These are phyloP conservation scores for Strobilomyces confusus DNA, from an alignment of 768 basidiomycete species.

Conservation along the genomic window DNA sequence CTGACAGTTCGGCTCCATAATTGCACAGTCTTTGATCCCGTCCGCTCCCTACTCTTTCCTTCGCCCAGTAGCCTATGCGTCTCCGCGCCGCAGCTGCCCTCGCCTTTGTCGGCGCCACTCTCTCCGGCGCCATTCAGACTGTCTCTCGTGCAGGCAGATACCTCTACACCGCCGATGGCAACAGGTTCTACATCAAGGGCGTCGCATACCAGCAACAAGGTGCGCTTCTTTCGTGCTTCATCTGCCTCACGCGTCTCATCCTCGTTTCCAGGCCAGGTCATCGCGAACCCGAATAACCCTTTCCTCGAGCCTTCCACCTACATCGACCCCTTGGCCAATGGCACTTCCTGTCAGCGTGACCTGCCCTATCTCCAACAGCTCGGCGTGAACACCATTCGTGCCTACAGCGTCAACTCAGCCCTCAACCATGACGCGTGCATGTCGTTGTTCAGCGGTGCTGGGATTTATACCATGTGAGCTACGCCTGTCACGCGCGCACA, in stretches of 20 bases:
- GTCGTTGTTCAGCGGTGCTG: constrained; percentile 66
- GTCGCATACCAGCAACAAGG: constrained; percentile 85
- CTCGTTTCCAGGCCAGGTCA: constrained; percentile 30
- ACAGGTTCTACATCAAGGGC: constrained; percentile 85
- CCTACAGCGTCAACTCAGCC: constrained; percentile 81
- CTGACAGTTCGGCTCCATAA: background rate
- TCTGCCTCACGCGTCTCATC: background rate
- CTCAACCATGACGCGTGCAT: constrained; percentile 88
- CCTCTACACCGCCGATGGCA: constrained; percentile 73
- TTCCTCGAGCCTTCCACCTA: constrained; percentile 72
- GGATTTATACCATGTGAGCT: constrained; percentile 86
- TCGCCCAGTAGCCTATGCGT: constrained; percentile 28
- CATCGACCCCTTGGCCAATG: constrained; percentile 72
- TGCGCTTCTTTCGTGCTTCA: constrained; percentile 18
- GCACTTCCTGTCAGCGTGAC: constrained; percentile 70
- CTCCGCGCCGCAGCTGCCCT: constrained; percentile 24
- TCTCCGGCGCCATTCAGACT: constrained; percentile 58
- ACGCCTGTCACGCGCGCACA: background rate
- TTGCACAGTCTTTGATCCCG: background rate
- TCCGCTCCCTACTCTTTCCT: constrained; percentile 6
- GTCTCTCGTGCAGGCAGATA: constrained; percentile 74
- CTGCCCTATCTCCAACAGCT: constrained; percentile 72
- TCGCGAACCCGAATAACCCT: constrained; percentile 49
- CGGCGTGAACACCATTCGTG: constrained; percentile 76
- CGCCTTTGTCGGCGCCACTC: constrained; percentile 38